phyloP scores from a whole-genome alignment of 2,329 filamentous ascomycete species.

The Sporothrix sp. region DNA sequence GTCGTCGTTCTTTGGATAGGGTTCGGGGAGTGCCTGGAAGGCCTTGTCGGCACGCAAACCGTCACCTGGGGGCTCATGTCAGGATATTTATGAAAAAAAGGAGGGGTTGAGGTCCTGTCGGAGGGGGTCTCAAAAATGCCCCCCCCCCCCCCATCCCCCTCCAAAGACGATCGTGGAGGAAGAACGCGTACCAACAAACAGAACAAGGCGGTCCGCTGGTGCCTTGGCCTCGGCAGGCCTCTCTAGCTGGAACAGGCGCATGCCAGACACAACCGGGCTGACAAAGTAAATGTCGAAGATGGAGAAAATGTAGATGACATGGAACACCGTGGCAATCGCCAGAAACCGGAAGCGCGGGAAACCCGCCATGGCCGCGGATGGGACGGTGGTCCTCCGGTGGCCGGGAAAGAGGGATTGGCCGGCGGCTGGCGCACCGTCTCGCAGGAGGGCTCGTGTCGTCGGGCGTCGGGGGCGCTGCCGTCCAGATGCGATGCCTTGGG shows the following conservation, averaged over 20 bases:
- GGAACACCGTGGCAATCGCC: constrained; percentile 81
- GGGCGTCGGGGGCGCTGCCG: background rate
- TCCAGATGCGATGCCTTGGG: background rate
- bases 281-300: constrained; percentile 99
- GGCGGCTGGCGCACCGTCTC: background rate
- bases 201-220: constrained; percentile 79
- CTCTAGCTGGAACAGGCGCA: constrained; percentile 70
- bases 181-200: constrained; percentile 71
- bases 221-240: constrained; percentile 49
- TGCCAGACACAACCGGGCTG: constrained; percentile 91
- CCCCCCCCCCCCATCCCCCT: too few species aligned
- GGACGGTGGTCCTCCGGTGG: background rate
- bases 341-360: constrained; percentile 69
- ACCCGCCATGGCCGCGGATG: constrained; percentile 36
- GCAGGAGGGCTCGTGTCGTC: background rate
- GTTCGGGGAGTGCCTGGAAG: constrained; percentile 86
- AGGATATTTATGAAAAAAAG: too few species aligned
- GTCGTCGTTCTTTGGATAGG: constrained; percentile 57
- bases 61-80: constrained; percentile 64
- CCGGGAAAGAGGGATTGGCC: background rate
- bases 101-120: background rate
- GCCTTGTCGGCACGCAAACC: constrained; percentile 95
- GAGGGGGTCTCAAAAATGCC: too few species aligned
- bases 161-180: too few species aligned
- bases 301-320: constrained; percentile 85